A percentile compares a stretch with the other conserved stretches of the same genome.
These are phyloP conservation scores for Peronospora tabacina DNA, from an alignment of 352 stramenopile genomes.

Conservation along the genomic window DNA sequence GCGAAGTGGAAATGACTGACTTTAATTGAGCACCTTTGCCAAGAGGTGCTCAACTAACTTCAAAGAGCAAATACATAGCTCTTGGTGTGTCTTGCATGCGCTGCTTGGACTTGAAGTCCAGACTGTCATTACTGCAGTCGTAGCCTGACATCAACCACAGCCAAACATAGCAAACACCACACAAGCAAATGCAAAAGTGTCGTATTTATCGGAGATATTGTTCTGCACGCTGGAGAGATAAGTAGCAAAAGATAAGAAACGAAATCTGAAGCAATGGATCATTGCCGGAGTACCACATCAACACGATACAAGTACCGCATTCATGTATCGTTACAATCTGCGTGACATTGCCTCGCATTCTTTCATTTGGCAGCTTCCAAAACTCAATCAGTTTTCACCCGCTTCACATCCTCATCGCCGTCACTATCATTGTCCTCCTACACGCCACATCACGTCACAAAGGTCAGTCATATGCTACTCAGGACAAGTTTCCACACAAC, in stretches of 20 bases:
- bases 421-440: conserved; percentile 62
- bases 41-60: no score
- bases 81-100: no score
- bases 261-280: conserved; percentile 25
- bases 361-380: conserved; percentile 15
- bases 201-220: conserved; percentile 22
- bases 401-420: conserved; percentile 59
- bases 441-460: conserved; percentile 13
- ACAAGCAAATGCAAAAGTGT: conserved; percentile 19
- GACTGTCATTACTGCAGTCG: no score
- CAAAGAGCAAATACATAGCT: no score
- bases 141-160: neutral
- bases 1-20: no score
- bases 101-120: no score
- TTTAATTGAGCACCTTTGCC: no score
- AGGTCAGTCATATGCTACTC: conserved; percentile 3
- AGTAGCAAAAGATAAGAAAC: conserved; percentile 17
- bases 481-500: neutral
- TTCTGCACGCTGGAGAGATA: conserved; percentile 6
- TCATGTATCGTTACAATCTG: conserved; percentile 29
- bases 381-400: conserved; percentile 47
- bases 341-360: conserved; percentile 16
- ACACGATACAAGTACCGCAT: conserved; percentile 26
- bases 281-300: conserved; percentile 21
- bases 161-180: conserved; percentile 10